Evolutionary conservation across 1,284 basidiomycete genomes (phyloP).

Genomic region (Baeospora myosura): DNA sequence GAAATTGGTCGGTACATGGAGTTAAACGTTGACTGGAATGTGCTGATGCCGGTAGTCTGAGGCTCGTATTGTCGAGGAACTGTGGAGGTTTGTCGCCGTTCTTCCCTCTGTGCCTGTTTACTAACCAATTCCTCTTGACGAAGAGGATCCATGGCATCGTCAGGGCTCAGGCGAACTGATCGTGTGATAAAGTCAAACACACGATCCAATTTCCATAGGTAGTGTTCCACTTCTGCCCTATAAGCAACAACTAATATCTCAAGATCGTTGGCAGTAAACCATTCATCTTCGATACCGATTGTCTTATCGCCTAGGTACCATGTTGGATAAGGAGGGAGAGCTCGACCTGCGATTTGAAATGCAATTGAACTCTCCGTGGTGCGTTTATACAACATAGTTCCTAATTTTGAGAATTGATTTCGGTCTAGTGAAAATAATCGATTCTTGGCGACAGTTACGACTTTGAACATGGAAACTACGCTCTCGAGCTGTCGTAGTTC

Average conservation of each 20-base stretch:
- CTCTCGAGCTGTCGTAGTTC: too few species aligned
- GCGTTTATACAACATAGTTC: not conserved
- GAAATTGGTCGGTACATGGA: too few species aligned
- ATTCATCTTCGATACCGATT: not conserved
- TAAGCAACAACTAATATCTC: constrained; percentile 10
- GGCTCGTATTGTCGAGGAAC: too few species aligned
- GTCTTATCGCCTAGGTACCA: not conserved
- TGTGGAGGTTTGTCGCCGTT: too few species aligned
- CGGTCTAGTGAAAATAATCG: too few species aligned
- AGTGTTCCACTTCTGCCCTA: constrained; percentile 9
- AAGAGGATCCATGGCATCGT: not conserved
- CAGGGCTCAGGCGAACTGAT: not conserved
- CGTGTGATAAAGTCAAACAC: not conserved
- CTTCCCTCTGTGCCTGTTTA: too few species aligned
- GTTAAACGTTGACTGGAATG: too few species aligned
- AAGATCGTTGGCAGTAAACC: constrained; percentile 6
- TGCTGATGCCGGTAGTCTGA: too few species aligned
- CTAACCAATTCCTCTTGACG: too few species aligned
- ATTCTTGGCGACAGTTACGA: too few species aligned
- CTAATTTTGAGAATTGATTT: not conserved
- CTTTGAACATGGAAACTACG: too few species aligned
- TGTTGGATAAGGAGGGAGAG: not conserved
- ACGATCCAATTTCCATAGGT: not conserved
- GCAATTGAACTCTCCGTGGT: not conserved
- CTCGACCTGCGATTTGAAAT: not conserved